Evolutionary conservation across 2,329 filamentous ascomycete genomes (phyloP).

Genomic region (Grosmannia penicillata): DNA sequence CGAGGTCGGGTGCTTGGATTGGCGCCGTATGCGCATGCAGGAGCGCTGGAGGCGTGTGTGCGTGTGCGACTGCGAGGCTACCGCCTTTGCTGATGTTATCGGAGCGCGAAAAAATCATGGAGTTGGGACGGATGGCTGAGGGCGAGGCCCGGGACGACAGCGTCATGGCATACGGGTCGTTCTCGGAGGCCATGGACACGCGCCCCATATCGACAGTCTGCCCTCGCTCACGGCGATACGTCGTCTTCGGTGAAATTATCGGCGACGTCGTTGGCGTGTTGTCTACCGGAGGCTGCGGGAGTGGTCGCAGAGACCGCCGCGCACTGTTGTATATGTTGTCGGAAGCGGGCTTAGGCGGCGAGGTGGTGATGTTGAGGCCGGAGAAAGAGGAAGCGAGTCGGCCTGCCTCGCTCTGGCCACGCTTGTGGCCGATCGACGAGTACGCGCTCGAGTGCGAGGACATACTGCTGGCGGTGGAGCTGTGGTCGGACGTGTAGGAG

Average conservation of each 20-base stretch:
- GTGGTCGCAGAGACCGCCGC: conserved; percentile 62
- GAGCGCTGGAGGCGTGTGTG: conserved; percentile 19
- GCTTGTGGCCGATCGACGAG: conserved; percentile 43
- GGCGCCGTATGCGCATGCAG: conserved; percentile 27
- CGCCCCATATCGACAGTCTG: conserved; percentile 50
- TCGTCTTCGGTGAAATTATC: neutral
- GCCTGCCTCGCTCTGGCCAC: conserved; percentile 59
- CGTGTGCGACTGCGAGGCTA: conserved; percentile 17
- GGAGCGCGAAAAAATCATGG: conserved; percentile 43
- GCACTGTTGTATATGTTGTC: conserved; percentile 56
- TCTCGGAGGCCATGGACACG: conserved; percentile 24
- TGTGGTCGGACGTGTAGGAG: conserved; percentile 45
- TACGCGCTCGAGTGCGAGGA: conserved; percentile 57
- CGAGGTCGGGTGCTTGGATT: conserved; percentile 56
- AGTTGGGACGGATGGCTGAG: conserved; percentile 36
- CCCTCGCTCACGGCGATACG: conserved; percentile 26
- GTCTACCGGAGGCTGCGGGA: conserved; percentile 50
- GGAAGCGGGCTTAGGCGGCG: neutral
- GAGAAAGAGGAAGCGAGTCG: conserved; percentile 28
- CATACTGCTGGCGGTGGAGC: conserved; percentile 47
- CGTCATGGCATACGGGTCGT: conserved; percentile 13
- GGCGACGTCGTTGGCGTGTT: neutral
- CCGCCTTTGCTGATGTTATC: conserved; percentile 32
- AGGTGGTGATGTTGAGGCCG: conserved; percentile 21
- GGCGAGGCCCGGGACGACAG: conserved; percentile 26